Base-by-base conservation (phyloP, 192 early-diverging fungal genomes). In the Funneliformis mosseae region DNA sequence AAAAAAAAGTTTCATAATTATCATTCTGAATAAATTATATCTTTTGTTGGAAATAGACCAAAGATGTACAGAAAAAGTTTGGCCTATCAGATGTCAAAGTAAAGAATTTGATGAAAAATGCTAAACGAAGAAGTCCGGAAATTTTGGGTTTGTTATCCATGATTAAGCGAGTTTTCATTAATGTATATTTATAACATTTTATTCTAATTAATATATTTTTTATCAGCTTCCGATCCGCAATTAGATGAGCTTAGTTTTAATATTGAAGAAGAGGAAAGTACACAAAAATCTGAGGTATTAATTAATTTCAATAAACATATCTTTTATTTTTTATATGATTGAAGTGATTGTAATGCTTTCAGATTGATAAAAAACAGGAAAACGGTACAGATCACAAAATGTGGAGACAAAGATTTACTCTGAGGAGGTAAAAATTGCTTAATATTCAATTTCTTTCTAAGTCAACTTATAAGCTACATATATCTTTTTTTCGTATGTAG, bases 351-450 rank as follows among this genome's bases (percentile, higher is more conserved):
- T 18, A 42, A n/a, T 70, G 18, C 38, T 33, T 62, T 62, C 16
- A 79, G 68, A 21, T 9, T 8, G 78, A 79, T 69, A 55, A 60
- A 71, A 33, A 23, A 25, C 67, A 79, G 21, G 81, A 67, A 78
- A 81, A 74, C 81, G 86, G 78, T 70, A 66, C 73, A 76, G 79
- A 82, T 33, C 39, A 76, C 33, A 87, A 86, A 81, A 83, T 92
- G 66, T 94, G 93, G 93, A 86, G 88, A 78, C 88, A 88, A 60
- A 88, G 87, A 81, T 84, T 85, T 14, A 85, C 88, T 5, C 81
- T 94, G 16, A 83, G 87, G 80, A 89, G 90, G 92, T 93, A 75
- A 74, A 39, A 48, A 43, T 12, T 72, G 2, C 8, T 50, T 18
- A 4, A 16, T 39, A 18, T 3, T 27, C 5, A 4, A 48, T 55